Conservation (phyloP, 352 stramenopile genomes). For the Lagenidium giganteum region DNA sequence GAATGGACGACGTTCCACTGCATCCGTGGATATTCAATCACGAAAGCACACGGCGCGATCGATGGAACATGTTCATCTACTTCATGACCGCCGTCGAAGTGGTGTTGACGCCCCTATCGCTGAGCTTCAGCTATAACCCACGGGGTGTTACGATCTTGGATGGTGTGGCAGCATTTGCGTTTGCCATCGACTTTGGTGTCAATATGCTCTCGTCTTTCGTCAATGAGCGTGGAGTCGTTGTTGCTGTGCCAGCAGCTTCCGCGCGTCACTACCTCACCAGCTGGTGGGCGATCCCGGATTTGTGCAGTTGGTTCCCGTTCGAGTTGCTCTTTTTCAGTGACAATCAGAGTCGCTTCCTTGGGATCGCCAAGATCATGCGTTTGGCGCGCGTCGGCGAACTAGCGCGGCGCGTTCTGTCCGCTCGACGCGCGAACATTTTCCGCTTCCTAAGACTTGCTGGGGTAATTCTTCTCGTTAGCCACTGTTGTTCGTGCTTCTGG, state of each 20-base stretch:
- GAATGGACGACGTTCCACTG: no score
- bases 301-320: slow-evolving; percentile 54
- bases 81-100: slow-evolving; percentile 45
- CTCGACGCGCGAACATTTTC: slow-evolving; percentile 44
- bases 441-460: slow-evolving; percentile 36
- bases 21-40: no score
- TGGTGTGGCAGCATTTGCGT: slow-evolving; percentile 27
- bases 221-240: slow-evolving; percentile 33
- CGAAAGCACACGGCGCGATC: slow-evolving; percentile 24
- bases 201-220: slow-evolving; percentile 45
- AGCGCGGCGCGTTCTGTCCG: slow-evolving; percentile 33
- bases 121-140: slow-evolving; percentile 30
- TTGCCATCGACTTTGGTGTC: slow-evolving; percentile 41
- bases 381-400: slow-evolving; percentile 50
- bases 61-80: slow-evolving; percentile 44
- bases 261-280: slow-evolving; percentile 35
- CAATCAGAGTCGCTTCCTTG: slow-evolving; percentile 30
- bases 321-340: slow-evolving; percentile 25
- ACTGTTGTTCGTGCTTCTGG: slow-evolving; percentile 51
- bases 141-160: slow-evolving; percentile 22
- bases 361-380: slow-evolving; percentile 46
- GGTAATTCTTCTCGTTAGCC: slow-evolving; percentile 39
- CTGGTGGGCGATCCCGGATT: slow-evolving; percentile 40
- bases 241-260: slow-evolving; percentile 28
- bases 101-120: slow-evolving; percentile 29